phyloP scores from a whole-genome alignment of 2,329 filamentous ascomycete genomes.

The Fusarium cicatricum region DNA sequence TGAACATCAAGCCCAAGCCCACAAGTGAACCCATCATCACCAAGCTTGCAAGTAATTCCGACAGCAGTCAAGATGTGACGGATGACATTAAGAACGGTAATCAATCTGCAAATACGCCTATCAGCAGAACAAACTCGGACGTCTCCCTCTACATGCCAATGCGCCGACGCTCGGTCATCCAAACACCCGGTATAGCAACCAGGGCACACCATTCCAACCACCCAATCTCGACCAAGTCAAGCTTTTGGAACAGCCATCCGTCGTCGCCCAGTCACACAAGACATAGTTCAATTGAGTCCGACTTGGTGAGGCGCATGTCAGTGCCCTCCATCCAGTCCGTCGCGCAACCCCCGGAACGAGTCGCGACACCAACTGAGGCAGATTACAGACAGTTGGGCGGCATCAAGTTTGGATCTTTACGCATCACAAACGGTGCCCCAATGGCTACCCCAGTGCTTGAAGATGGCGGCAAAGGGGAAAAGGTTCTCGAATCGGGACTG shows the following conservation, averaged over 20 bases:
- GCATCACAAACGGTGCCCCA: conserved; percentile 69
- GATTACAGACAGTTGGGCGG: conserved; percentile 68
- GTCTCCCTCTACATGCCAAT: conserved; percentile 57
- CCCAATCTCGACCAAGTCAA: conserved; percentile 42
- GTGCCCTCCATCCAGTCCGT: conserved; percentile 42
- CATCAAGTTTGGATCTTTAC: conserved; percentile 69
- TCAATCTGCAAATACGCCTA: conserved; percentile 27
- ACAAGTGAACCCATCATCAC: conserved; percentile 23
- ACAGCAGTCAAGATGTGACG: conserved; percentile 30
- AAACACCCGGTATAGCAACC: conserved; percentile 60
- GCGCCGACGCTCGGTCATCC: conserved; percentile 57
- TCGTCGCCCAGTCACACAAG: conserved; percentile 50
- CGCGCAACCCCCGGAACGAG: conserved; percentile 36
- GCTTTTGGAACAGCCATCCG: conserved; percentile 50
- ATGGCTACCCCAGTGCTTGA: conserved; percentile 51
- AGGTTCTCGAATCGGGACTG: conserved; percentile 9
- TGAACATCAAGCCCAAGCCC: conserved; percentile 23
- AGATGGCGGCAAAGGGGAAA: conserved; percentile 18
- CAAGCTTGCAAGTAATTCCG: conserved; percentile 20
- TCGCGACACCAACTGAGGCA: conserved; percentile 56
- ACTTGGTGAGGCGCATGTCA: conserved; percentile 45
- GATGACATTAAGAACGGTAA: conserved; percentile 34
- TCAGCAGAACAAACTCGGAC: conserved; percentile 54
- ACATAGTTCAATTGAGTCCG: conserved; percentile 52
- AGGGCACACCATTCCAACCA: conserved; percentile 43